These are phyloP conservation scores for Spathaspora girioi DNA, from an alignment of 805 yeast species.

Conservation along the genomic window DNA sequence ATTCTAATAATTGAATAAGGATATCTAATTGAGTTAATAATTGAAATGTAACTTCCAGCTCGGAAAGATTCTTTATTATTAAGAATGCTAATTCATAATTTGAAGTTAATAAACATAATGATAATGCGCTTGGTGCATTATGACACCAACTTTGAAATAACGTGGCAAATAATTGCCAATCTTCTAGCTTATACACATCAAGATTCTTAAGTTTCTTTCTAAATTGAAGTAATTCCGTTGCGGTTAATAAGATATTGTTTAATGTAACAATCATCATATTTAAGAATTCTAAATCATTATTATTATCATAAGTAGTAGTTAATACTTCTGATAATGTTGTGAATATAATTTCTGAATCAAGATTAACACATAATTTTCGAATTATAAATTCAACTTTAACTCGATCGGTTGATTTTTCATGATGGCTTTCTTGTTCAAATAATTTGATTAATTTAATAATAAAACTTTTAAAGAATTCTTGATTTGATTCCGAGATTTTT, in stretches of 20 bases:
- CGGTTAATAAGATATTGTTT: slow-evolving; percentile 79
- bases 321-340: slow-evolving; percentile 75
- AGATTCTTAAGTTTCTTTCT: slow-evolving; percentile 60
- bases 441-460: slow-evolving; percentile 66
- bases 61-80: slow-evolving; percentile 77
- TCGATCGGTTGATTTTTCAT: slow-evolving; percentile 35
- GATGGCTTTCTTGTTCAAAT: slow-evolving; percentile 64
- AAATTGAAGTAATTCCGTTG: slow-evolving; percentile 71
- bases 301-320: slow-evolving; percentile 17
- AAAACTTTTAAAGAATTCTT: slow-evolving; percentile 71
- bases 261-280: slow-evolving; percentile 81
- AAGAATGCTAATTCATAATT: slow-evolving; percentile 83
- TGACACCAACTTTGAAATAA: slow-evolving; percentile 90
- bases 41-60: slow-evolving; percentile 75
- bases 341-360: slow-evolving; percentile 81
- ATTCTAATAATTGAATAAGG: slow-evolving; percentile 83
- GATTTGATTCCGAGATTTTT: slow-evolving; percentile 71
- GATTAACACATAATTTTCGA: slow-evolving; percentile 74
- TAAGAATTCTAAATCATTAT: slow-evolving; percentile 64
- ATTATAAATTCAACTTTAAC: slow-evolving; percentile 66
- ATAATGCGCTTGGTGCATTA: slow-evolving; percentile 82
- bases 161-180: slow-evolving; percentile 65
- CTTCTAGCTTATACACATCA: slow-evolving; percentile 52
- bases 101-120: slow-evolving; percentile 81
- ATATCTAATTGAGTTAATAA: slow-evolving; percentile 84